Evolutionary conservation across 75 land plant species (phyloP).

Genomic region (Picea glauca): DNA sequence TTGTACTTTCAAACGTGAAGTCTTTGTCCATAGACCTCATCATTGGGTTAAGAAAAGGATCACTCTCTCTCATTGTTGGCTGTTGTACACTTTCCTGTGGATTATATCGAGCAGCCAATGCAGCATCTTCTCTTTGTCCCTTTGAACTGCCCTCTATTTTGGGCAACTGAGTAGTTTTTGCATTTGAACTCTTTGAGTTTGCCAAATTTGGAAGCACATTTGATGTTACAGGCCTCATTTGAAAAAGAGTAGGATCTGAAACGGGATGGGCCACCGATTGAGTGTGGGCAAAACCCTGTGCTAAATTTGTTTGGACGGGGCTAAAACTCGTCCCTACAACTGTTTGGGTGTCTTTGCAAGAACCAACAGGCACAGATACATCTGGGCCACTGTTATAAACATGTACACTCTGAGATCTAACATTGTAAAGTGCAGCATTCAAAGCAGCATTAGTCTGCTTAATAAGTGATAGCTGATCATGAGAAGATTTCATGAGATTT

Average conservation of each 20-base stretch:
- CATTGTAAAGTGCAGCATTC: background rate
- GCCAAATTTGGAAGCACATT: background rate
- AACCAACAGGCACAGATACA: background rate
- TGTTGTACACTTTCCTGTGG: background rate
- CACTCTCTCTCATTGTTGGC: background rate
- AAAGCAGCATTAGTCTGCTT: background rate
- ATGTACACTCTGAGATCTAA: background rate
- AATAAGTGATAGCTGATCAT: background rate
- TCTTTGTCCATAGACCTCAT: background rate
- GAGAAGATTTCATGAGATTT: background rate
- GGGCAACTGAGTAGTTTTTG: background rate
- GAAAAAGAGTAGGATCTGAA: background rate
- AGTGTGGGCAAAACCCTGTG: background rate
- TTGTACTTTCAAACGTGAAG: background rate
- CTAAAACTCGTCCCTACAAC: background rate
- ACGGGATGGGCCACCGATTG: background rate
- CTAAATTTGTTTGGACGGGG: background rate
- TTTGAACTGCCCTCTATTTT: background rate
- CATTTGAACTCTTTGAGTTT: background rate
- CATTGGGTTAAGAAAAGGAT: background rate
- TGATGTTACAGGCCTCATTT: background rate
- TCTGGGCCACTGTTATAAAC: background rate
- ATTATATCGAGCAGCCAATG: background rate
- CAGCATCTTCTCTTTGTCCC: background rate
- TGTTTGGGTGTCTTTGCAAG: background rate